Base-by-base conservation (phyloP, 2,329 filamentous ascomycete genomes). In the Leptographium galeiforme region DNA sequence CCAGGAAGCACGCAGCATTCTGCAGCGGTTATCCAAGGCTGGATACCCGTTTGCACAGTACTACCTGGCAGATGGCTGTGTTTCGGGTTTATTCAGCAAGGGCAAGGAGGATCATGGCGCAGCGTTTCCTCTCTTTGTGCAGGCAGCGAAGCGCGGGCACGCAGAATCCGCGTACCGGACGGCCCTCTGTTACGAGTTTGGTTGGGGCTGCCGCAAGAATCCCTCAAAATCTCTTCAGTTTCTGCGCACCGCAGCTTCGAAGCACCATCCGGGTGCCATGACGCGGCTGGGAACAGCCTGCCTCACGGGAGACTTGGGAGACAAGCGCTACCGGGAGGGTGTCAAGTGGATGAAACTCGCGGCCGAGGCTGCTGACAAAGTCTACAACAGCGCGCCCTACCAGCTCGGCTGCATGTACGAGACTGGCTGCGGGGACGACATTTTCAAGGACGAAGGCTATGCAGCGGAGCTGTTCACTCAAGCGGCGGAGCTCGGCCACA, bases 31-130 rank as follows among this genome's bases (percentile, higher is more conserved):
- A 51, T 78, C 90, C 18, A 91, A 90, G 68, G 84, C 82, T 55
- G 89, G 89, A 47, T 96, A 96, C 66, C 93, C 93, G 1, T 97
- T 96, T 67, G 93, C 93, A 4, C 93, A 98, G 67, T 98, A 98
- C 70, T 97, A 97, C 66, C 81, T 98, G 13, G 93, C 83, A 19
- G 93, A 98, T 65, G 93, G 93, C 1, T 95, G 88, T 65, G 88
- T 89, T 2, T 96, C 91, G 7, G 93, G 93, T 0, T 74, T 98
- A 30, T 97, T 98, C 69, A 95, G 82, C 71, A 97, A 96, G 68
- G 88, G 89, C 57, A 94, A 91, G 64, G 83, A 89, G 62, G 93
- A 98, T 65, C 85, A 94, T 65, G 88, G 90, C 64, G 84, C 87
- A 43, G 90, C 93, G 0, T 97, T 97, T 64, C 86, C 89, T 10